Evolutionary conservation across 495 filamentous ascomycete genomes (phyloP).

Genomic region (Barbatosphaeria neglecta): DNA sequence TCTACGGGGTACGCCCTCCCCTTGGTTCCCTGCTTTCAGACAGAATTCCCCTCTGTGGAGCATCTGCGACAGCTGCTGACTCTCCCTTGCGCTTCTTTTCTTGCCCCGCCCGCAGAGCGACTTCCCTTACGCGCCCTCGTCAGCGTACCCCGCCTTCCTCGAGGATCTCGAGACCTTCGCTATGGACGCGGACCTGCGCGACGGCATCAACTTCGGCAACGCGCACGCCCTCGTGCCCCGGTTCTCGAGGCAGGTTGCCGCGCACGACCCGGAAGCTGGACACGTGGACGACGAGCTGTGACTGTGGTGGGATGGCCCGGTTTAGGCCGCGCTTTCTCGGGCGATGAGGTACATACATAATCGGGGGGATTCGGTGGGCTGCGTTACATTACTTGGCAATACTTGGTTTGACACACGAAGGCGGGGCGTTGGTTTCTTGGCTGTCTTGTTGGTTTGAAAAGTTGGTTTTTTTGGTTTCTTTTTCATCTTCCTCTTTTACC

Average conservation of each 20-base stretch:
- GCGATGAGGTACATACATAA: too few relatives aligned
- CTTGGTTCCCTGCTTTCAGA: too few relatives aligned
- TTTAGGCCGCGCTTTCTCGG: too few relatives aligned
- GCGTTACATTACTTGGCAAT: too few relatives aligned
- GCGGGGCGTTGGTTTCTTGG: too few relatives aligned
- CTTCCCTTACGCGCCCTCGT: conserved; percentile 17
- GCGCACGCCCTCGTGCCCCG: conserved; percentile 12
- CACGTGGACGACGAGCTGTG: too few relatives aligned
- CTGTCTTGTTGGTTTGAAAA: too few relatives aligned
- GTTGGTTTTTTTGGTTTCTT: too few relatives aligned
- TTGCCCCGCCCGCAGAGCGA: conserved; percentile 7
- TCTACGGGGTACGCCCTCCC: conserved; percentile 35
- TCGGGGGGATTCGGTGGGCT: too few relatives aligned
- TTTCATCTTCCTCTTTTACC: too few relatives aligned
- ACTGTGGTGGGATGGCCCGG: not conserved
- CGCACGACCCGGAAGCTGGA: not conserved
- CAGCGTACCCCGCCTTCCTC: conserved; percentile 13
- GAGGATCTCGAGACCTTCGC: conserved; percentile 12
- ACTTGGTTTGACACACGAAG: too few relatives aligned
- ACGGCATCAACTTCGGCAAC: conserved; percentile 13
- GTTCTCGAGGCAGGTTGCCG: conserved; percentile 21
- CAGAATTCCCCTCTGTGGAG: not conserved
- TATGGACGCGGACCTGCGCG: conserved; percentile 8
- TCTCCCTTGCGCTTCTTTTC: not conserved
- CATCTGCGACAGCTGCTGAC: conserved; percentile 11